phyloP scores from a whole-genome alignment of 441 rosid species.

The Euphorbia schlechtendalii region DNA sequence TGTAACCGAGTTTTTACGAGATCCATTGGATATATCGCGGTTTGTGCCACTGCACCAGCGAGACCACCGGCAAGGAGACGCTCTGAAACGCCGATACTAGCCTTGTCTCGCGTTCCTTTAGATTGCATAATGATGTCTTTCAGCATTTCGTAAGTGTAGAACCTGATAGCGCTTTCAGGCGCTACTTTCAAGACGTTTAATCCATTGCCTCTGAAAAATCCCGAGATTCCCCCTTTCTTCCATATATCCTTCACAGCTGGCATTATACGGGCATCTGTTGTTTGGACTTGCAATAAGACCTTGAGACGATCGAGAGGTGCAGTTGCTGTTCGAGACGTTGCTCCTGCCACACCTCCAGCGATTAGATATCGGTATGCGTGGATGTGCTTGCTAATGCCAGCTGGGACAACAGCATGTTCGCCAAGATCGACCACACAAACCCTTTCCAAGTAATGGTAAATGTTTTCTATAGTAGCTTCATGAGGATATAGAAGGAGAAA shows the following conservation, averaged over 20 bases:
- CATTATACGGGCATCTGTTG: slow-evolving; percentile 40
- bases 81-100: slow-evolving; percentile 65
- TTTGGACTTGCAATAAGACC: slow-evolving; percentile 87
- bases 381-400: slow-evolving; percentile 81
- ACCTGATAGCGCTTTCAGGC: slow-evolving; percentile 93
- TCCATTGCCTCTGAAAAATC: slow-evolving; percentile 92
- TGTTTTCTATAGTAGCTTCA: slow-evolving; percentile 86
- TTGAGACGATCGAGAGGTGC: slow-evolving; percentile 93
- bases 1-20: slow-evolving; percentile 90
- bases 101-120: slow-evolving; percentile 41
- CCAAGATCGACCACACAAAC: slow-evolving; percentile 86
- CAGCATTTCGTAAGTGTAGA: slow-evolving; percentile 73
- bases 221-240: slow-evolving; percentile 62
- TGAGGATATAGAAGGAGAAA: slow-evolving; percentile 88
- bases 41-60: slow-evolving; percentile 93
- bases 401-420: slow-evolving; percentile 90
- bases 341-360: slow-evolving; percentile 96
- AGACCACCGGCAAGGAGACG: slow-evolving; percentile 82
- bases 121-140: slow-evolving; percentile 42
- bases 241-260: slow-evolving; percentile 59
- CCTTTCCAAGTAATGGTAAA: slow-evolving; percentile 86
- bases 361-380: slow-evolving; percentile 61
- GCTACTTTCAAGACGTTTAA: slow-evolving; percentile 89
- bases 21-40: slow-evolving; percentile 85
- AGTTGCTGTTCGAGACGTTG: slow-evolving; percentile 88